Conservation (phyloP, 2,329 filamentous ascomycete species). For the Knufia fluminis region DNA sequence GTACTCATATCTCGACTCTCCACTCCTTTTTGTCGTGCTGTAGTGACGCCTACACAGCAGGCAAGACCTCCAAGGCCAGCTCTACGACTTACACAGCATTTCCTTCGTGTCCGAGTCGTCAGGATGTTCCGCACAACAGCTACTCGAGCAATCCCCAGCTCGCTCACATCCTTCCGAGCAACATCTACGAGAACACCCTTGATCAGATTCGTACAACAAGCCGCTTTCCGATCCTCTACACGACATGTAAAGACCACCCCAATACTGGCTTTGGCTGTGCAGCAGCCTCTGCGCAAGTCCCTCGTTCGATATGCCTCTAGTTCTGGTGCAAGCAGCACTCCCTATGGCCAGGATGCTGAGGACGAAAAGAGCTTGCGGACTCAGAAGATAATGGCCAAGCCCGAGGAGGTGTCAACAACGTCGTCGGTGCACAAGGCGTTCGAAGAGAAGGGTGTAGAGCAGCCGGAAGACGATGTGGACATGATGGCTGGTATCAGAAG, state of each 20-base stretch:
- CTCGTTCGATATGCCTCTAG: slow-evolving; percentile 41
- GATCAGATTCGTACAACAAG: slow-evolving; percentile 36
- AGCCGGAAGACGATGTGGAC: slow-evolving; percentile 35
- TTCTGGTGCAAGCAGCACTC: slow-evolving; percentile 8
- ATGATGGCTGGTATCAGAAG: slow-evolving; percentile 45
- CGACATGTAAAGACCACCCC: slow-evolving; percentile 30
- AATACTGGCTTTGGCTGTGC: slow-evolving; percentile 34
- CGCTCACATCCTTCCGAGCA: slow-evolving; percentile 28
- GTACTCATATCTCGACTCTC: slow-evolving; percentile 7
- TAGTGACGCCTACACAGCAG: neutral
- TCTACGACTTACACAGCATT: neutral
- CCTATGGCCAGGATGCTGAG: slow-evolving; percentile 26
- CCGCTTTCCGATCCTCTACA: slow-evolving; percentile 32
- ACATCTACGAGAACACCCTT: slow-evolving; percentile 14
- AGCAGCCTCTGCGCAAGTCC: slow-evolving; percentile 39
- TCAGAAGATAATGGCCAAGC: slow-evolving; percentile 51
- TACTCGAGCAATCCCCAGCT: slow-evolving; percentile 37
- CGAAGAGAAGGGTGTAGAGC: slow-evolving; percentile 30
- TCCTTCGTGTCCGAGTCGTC: slow-evolving; percentile 18
- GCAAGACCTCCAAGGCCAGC: neutral
- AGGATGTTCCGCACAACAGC: slow-evolving; percentile 40
- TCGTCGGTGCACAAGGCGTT: slow-evolving; percentile 48
- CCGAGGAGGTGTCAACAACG: slow-evolving; percentile 50
- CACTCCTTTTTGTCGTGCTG: slow-evolving; percentile 8
- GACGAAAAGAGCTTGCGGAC: slow-evolving; percentile 43